Base-by-base conservation (phyloP, 2,329 filamentous ascomycete species). In the Aspergillus ustus region DNA sequence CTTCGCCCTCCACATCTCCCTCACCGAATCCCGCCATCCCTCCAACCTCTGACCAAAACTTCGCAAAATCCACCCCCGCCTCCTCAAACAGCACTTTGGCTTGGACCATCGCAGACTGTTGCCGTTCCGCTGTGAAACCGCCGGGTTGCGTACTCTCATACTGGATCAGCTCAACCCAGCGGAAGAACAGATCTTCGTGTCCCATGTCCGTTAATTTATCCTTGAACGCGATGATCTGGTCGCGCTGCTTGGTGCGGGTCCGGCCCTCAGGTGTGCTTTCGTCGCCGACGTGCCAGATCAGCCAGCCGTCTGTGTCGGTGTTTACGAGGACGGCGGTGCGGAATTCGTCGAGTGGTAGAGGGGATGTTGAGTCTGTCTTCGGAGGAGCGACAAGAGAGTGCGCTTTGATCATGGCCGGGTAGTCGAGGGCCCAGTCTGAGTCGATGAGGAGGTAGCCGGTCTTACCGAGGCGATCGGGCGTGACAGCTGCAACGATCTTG, bases 161-260 rank as follows among this genome's bases (percentile, higher is more conserved):
- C 78, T 97, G 93, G 53, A 97, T 88, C 72, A 96, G 85, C 80
- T 97, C 93, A 52, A 97, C 91, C 92, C 93, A 97, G 59, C 90
- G 87, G 80, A 91, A 97, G 80, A 97, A 97, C 57, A 97, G 76
- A 66, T 90, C 88, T 75, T 97, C 93, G 78, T 97, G 96, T 48
- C 90, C 92, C 76, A 95, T 83, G 2, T 84, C 84, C 1, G 85
- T 84, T 68, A 97, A 82, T 20, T 88, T 87, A 48, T 95, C 90
- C 69, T 91, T 89, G 75, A 97, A 96, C 2, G 85, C 84, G 64
- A 95, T 86, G 8, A 97, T 89, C 77, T 95, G 92, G 65, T 88
- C 85, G 2, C 77, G 71, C 54, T 78, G 75, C 49, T 73, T 73
- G 57, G 77, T 78, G 25, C 69, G 66, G 4, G 62, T 65, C 2